These are phyloP conservation scores for Melanogaster broomeanus DNA, from an alignment of 768 basidiomycete genomes.

Conservation along the genomic window DNA sequence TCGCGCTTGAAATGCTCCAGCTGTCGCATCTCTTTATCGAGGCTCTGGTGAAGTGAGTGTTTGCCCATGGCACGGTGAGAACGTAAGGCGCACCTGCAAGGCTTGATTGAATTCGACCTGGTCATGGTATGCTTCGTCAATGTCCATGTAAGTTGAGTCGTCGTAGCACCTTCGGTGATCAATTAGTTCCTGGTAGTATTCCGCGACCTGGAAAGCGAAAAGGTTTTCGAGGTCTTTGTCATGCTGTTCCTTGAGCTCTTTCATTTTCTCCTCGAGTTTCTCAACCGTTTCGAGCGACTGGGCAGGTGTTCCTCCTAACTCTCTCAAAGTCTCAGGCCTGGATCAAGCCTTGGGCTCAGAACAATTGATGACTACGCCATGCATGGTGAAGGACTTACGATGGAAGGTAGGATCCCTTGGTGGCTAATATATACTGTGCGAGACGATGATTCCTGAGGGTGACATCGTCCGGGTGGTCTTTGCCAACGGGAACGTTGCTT, in stretches of 20 bases:
- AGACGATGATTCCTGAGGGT: conserved; percentile 33
- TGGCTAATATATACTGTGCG: conserved; percentile 42
- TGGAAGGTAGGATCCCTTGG: conserved; percentile 40
- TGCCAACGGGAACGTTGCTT: conserved; percentile 7
- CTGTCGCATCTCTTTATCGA: conserved; percentile 16
- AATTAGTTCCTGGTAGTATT: conserved; percentile 35
- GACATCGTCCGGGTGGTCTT: conserved; percentile 21
- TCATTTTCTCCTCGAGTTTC: conserved; percentile 28
- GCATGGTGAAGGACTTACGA: conserved; percentile 31
- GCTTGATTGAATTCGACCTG: conserved; percentile 29
- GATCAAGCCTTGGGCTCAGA: background rate
- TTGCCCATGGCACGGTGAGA: background rate
- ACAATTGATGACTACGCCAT: background rate
- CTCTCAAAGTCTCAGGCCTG: conserved; percentile 22
- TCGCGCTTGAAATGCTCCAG: conserved; percentile 24
- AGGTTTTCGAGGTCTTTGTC: conserved; percentile 31
- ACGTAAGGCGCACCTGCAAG: conserved; percentile 15
- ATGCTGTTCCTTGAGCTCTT: conserved; percentile 31
- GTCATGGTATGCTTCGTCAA: conserved; percentile 23
- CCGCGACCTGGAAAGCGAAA: conserved; percentile 28
- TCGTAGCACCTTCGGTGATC: conserved; percentile 28
- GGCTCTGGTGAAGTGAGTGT: conserved; percentile 10
- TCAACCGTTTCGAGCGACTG: conserved; percentile 26
- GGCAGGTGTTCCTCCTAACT: conserved; percentile 17
- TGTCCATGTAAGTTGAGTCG: conserved; percentile 27